Evolutionary conservation across 257 asterid genomes (phyloP).

Genomic region (Rhazya stricta): DNA sequence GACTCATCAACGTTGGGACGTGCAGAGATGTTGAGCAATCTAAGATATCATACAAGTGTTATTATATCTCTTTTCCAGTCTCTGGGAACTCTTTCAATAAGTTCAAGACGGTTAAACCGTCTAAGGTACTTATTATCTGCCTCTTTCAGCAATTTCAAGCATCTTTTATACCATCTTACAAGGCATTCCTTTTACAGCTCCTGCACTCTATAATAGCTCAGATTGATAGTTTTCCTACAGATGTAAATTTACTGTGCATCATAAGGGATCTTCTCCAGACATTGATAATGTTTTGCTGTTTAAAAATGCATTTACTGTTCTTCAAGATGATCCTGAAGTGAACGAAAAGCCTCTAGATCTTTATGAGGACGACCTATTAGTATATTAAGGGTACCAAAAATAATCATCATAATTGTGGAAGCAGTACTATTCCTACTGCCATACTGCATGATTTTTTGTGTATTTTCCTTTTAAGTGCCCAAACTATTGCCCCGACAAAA

Average conservation of each 20-base stretch:
- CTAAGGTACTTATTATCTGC: conserved; percentile 57
- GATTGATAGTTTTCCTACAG: not conserved
- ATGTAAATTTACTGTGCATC: not conserved
- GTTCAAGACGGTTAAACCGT: conserved; percentile 95
- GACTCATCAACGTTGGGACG: conserved; percentile 95
- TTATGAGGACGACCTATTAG: not conserved
- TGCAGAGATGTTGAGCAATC: conserved; percentile 98
- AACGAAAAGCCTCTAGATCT: not conserved
- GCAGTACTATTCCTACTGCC: not conserved
- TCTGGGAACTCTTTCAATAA: conserved; percentile 89
- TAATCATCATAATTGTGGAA: not conserved
- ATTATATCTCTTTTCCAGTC: conserved; percentile 92
- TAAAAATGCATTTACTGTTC: not conserved
- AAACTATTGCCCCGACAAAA: not conserved
- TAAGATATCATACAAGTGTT: conserved; percentile 98
- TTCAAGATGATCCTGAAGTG: not conserved
- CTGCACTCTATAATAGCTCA: not conserved
- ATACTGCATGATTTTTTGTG: not conserved
- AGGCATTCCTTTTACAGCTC: not conserved
- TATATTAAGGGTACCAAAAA: not conserved
- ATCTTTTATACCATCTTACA: not conserved
- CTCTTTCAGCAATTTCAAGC: not conserved
- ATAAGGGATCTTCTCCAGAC: not conserved
- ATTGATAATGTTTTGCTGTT: not conserved
- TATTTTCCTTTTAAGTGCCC: not conserved